Evolutionary conservation across 441 rosid species (phyloP), one percentile per base, ranked within the genome.

Genomic region (Bruguiera hainesii): DNA sequence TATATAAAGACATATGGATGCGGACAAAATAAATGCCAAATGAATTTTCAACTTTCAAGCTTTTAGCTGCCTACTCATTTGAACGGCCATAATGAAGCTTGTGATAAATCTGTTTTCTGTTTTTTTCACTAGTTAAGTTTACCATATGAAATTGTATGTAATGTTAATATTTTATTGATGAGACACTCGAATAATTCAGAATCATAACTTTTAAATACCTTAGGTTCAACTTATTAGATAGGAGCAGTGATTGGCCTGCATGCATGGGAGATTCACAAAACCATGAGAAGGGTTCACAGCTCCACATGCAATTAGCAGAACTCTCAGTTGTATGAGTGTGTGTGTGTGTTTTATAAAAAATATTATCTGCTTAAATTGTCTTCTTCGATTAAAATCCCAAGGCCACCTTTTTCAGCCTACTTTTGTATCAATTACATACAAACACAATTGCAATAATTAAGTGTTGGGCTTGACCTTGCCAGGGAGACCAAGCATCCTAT

Each of bases 401-500:
- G 65, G 62, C 50, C 58, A 62, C 8, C 25, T 7, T 65, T 61
- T 55, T 11, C 20, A 26, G 55, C 48, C 48, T 13, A 50, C 61
- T 25, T 20, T 15, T 48, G 46, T 61, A 30, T 56, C 25, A 59
- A 5, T 67, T 60, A 55, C 49, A 28, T 49, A 37, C n/a, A 33
- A 28, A 56, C 60, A 59, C 67, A 70, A 70, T 48, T 56, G 52
- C 68, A 20, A 29, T 37, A 57, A 71, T 61, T 23, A 33, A 35
- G 1, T 63, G 65, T 63, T 57, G 60, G 64, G 60, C 21, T 35
- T 64, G 82, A 73, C 56, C 68, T 68, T 78, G 80, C 75, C 83
- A 78, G 75, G 78, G 80, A 77, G 80, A 79, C 78, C 74, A 81
- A 64, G 68, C 73, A 60, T 66, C 68, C 67, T 25, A 31, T 52